These are phyloP conservation scores for Sherardia arvensis DNA, from an alignment of 257 asterid species.

Conservation along the genomic window DNA sequence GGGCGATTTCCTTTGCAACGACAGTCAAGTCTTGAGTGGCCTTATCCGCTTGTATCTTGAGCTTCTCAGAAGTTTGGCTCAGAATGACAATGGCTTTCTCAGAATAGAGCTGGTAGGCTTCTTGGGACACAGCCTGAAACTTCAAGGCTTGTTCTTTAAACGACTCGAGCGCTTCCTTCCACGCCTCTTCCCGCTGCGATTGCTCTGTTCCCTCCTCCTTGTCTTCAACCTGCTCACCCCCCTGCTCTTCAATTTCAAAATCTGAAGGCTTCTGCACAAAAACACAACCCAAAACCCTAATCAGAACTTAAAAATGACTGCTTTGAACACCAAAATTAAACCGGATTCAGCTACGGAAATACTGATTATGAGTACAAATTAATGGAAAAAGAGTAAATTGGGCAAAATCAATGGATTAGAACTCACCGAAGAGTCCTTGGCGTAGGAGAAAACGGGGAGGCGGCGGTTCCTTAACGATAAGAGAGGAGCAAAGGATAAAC, in stretches of 20 bases:
- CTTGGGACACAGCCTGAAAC: conserved; percentile 60
- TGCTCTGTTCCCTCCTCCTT: conserved; percentile 34
- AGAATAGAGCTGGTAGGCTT: conserved; percentile 67
- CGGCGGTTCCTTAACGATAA: conserved; percentile 29
- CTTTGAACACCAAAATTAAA: neutral
- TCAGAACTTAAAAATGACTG: neutral
- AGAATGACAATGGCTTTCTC: conserved; percentile 51
- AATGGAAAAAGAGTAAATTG: neutral
- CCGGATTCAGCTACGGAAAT: neutral
- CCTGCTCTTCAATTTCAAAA: conserved; percentile 45
- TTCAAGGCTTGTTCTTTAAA: conserved; percentile 74
- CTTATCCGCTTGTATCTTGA: conserved; percentile 71
- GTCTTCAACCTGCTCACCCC: conserved; percentile 23
- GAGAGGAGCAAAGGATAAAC: neutral
- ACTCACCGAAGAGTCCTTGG: conserved; percentile 72
- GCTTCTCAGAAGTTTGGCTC: conserved; percentile 65
- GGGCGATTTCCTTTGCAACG: conserved; percentile 60
- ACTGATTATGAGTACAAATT: neutral
- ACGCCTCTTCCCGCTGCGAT: conserved; percentile 42
- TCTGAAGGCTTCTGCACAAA: conserved; percentile 53
- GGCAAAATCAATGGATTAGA: neutral
- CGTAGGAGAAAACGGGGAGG: conserved; percentile 28
- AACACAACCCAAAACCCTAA: neutral
- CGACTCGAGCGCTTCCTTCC: conserved; percentile 63
- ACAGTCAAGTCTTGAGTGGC: conserved; percentile 60